Conservation (phyloP, 2,329 filamentous ascomycete species). For the Mycosphaerella sp. region DNA sequence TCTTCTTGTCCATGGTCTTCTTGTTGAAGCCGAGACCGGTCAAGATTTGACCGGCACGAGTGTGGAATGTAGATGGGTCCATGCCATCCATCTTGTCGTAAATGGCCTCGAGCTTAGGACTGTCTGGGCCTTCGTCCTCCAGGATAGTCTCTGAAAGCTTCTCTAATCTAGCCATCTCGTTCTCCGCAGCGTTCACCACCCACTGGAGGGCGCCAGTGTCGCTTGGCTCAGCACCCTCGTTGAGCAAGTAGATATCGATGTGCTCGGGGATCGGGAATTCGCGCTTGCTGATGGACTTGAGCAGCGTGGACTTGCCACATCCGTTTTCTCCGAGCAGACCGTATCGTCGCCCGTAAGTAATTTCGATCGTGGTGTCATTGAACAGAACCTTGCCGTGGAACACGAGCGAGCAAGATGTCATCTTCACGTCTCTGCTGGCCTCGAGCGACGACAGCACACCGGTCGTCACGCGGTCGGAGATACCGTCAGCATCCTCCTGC, state of each 20-base stretch:
- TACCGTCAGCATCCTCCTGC: slow-evolving; percentile 92
- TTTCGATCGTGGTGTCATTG: slow-evolving; percentile 86
- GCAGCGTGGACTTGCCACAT: slow-evolving; percentile 95
- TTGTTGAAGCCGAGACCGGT: slow-evolving; percentile 99
- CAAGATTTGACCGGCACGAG: slow-evolving; percentile 89
- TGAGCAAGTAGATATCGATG: slow-evolving; percentile 96
- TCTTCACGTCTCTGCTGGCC: slow-evolving; percentile 91
- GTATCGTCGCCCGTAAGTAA: slow-evolving; percentile 88
- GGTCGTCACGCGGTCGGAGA: slow-evolving; percentile 96
- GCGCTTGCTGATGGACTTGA: slow-evolving; percentile 88
- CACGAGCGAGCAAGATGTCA: slow-evolving; percentile 84
- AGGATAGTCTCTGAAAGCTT: slow-evolving; percentile 81
- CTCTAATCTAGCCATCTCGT: slow-evolving; percentile 85
- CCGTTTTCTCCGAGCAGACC: slow-evolving; percentile 97
- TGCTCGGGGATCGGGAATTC: slow-evolving; percentile 96
- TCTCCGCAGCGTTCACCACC: slow-evolving; percentile 92
- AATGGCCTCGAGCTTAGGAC: slow-evolving; percentile 80
- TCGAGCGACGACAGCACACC: slow-evolving; percentile 84
- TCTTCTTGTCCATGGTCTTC: slow-evolving; percentile 95
- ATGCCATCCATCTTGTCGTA: slow-evolving; percentile 99
- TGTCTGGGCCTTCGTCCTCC: slow-evolving; percentile 87
- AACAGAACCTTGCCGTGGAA: slow-evolving; percentile 98
- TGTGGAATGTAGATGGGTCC: slow-evolving; percentile 96
- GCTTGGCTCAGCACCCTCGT: slow-evolving; percentile 86
- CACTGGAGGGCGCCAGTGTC: slow-evolving; percentile 91